Evolutionary conservation across 1,284 basidiomycete genomes (phyloP), one percentile per base, ranked within the genome.

Genomic region (Tylopilus orsonianus): DNA sequence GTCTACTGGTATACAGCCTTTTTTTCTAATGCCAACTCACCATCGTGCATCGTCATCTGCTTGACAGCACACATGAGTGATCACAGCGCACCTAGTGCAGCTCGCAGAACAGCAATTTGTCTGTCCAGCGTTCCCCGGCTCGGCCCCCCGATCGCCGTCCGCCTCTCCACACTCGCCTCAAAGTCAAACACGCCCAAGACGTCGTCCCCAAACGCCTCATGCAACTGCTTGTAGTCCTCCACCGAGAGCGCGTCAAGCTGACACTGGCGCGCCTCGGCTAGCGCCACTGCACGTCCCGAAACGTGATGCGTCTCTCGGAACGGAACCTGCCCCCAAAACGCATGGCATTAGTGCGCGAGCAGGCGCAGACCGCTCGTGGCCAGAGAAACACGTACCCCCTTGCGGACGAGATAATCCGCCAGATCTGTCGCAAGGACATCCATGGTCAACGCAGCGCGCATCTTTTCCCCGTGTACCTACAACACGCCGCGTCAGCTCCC

Each of bases 251-350:
- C 83, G 50, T 91, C 85, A 36, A 99, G 77, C 60, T 90, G 86
- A 62, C 88, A 87, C 56, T 81, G 78, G 30, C 83, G 81, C 43
- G 87, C 76, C 69, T 99, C 96, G 0, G 96, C 95, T 30, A 98
- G 77, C 3, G 94, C 93, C 47, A 99, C 96, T 14, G 95, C 92
- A 29, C 93, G 88, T 13, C 96, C 96, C 7, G 96, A 97, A 59
- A 99, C 87, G 70, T 99, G 96, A 70, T 99, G 96, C 2, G 96
- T 99, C 73, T 98, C 94, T 38, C 96, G 87, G 85, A 99, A 99
- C 7, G 96, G 96, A 46, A 87, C 81, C 85, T 87, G 19, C n/a
- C 12, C 5, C 5, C n/a, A n/a, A n/a, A n/a, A n/a, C n/a, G n/a
- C n/a, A n/a, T n/a, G n/a, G n/a, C n/a, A n/a, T n/a, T n/a, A n/a